Evolutionary conservation across 1,139 yeast species (phyloP), one percentile per base, ranked within the genome.

Genomic region (Candida mesenterica): DNA sequence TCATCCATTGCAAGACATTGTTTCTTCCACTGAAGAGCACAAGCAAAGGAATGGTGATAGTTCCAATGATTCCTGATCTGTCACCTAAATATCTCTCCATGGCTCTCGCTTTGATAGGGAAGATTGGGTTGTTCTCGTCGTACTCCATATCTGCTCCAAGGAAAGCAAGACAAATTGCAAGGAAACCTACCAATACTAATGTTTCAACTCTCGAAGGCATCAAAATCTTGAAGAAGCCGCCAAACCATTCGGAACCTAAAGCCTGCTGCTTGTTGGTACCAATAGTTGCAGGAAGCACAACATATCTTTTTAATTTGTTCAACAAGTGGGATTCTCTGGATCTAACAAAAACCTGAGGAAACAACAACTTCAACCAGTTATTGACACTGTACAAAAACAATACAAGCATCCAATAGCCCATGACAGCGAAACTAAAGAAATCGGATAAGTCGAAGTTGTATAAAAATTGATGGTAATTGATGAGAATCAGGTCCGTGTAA

Each of bases 361-460:
- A 52, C 18, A 65, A 38, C 4, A 49, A 18, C 32, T 51, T 57
- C 13, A 37, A 24, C 75, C 77, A 68, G 48, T 77, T 73, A 33
- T 60, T 50, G 13, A 70, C 28, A 3, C 64, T 61, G 3, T 72
- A 69, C 20, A 67, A 22, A 1, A 77, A 18, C 40, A 76, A 48
- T 6, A 78, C 57, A 3, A 68, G 36, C 1, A 61, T 66, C 79
- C 82, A 76, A 46, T 65, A 77, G 0, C 74, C 75, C 20, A 76
- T 44, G 18, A 67, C 37, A 3, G 69, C 80, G 15, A 67, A 55
- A 9, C 83, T 82, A 45, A 70, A 65, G 42, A 57, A 72, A 35
- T 72, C 58, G 3, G 79, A 65, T 34, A 26, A 40, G 34, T 59
- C 54, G 41, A 61, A 66, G 40, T 64, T 65, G 4, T 66, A 67